A percentile compares a stretch with the other conserved stretches of the same genome.
Evolutionary conservation across 2,329 filamentous ascomycete species (phyloP).

Genomic region (Domatiomyces globalis): DNA sequence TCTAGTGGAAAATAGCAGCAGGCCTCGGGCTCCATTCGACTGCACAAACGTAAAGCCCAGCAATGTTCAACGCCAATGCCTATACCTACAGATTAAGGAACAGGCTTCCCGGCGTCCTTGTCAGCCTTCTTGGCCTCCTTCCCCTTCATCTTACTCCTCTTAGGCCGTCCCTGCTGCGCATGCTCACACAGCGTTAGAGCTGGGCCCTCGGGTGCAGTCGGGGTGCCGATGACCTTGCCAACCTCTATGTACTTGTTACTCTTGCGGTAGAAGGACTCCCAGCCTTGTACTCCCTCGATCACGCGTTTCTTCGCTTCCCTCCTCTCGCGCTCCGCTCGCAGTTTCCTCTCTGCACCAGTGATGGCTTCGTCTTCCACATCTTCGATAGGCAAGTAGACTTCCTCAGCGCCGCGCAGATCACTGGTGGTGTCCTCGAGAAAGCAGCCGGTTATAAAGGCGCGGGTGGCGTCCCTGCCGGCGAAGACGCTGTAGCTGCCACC

Average conservation of each 20-base stretch:
- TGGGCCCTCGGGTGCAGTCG: slow-evolving; percentile 28
- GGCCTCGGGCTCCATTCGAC: background rate
- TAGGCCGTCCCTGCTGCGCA: slow-evolving; percentile 54
- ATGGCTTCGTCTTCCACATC: slow-evolving; percentile 38
- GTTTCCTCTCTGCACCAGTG: slow-evolving; percentile 32
- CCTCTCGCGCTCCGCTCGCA: slow-evolving; percentile 48
- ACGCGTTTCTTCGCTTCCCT: slow-evolving; percentile 51
- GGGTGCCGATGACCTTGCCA: slow-evolving; percentile 50
- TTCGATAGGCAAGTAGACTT: slow-evolving; percentile 60
- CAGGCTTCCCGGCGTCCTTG: slow-evolving; percentile 12
- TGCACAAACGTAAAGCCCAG: background rate
- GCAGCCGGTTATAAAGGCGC: slow-evolving; percentile 84
- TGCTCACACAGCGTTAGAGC: slow-evolving; percentile 53
- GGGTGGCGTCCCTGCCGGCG: slow-evolving; percentile 69
- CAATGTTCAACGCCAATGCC: background rate
- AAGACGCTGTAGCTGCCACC: slow-evolving; percentile 81
- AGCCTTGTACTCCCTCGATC: slow-evolving; percentile 56
- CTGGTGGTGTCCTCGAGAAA: slow-evolving; percentile 73
- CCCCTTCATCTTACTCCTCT: slow-evolving; percentile 24
- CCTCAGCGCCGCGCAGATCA: slow-evolving; percentile 75
- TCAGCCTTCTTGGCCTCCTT: slow-evolving; percentile 1
- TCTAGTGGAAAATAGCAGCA: background rate
- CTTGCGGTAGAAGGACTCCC: slow-evolving; percentile 69
- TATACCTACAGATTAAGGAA: slow-evolving; percentile 4
- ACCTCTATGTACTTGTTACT: slow-evolving; percentile 70